These are phyloP conservation scores for Kazachstania taianensis DNA, from an alignment of 805 yeast genomes.

Conservation along the genomic window DNA sequence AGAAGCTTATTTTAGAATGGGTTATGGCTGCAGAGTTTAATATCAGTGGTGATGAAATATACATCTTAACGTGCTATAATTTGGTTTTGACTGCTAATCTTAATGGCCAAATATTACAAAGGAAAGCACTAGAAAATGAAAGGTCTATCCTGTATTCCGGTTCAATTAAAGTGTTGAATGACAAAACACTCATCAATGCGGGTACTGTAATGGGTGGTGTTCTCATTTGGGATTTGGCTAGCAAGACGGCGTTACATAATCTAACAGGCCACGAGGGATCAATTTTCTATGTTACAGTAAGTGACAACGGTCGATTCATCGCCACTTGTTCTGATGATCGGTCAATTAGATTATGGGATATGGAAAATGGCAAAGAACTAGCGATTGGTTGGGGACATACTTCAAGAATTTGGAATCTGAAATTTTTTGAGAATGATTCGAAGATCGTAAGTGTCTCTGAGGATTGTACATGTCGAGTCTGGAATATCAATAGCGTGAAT, in stretches of 20 bases:
- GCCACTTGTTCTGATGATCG: constrained; percentile 92
- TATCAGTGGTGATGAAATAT: constrained; percentile 30
- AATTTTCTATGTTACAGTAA: constrained; percentile 68
- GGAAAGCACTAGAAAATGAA: constrained; percentile 43
- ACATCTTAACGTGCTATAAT: constrained; percentile 74
- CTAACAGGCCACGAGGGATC: constrained; percentile 83
- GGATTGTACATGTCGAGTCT: constrained; percentile 74
- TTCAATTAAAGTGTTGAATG: constrained; percentile 41
- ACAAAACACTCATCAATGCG: constrained; percentile 53
- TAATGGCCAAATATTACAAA: constrained; percentile 17
- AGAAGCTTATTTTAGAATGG: constrained; percentile 68
- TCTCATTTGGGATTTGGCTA: constrained; percentile 57
- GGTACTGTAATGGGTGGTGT: constrained; percentile 93
- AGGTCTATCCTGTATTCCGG: constrained; percentile 87
- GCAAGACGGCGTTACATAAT: constrained; percentile 38
- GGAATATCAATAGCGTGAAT: constrained; percentile 40
- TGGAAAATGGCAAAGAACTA: constrained; percentile 43
- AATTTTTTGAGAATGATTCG: constrained; percentile 37
- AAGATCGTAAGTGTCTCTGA: constrained; percentile 64
- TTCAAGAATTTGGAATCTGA: constrained; percentile 83
- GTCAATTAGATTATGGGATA: constrained; percentile 68
- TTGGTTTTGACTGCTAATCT: constrained; percentile 30
- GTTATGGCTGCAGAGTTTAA: constrained; percentile 51
- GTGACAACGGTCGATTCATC: constrained; percentile 42
- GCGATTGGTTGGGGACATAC: constrained; percentile 95